These are phyloP conservation scores for Mucor saturninus DNA, from an alignment of 371 early-diverging fungal genomes.

Conservation along the genomic window DNA sequence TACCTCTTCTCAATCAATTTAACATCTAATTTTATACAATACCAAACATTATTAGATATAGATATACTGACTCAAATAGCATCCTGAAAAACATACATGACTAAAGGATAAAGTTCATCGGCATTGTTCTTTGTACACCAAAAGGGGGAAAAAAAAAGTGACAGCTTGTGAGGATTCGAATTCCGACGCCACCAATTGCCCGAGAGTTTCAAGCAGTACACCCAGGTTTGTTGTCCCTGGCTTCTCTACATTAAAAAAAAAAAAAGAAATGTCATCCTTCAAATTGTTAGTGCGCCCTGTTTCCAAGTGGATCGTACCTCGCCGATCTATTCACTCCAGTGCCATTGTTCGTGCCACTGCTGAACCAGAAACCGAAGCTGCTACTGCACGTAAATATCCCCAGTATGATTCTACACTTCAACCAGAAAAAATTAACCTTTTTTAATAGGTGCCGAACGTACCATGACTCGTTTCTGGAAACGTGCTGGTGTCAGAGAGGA, in stretches of 20 bases:
- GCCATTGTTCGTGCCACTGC: slow-evolving; percentile 8
- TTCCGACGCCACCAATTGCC: no score
- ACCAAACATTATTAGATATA: no score
- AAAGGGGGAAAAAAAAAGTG: no score
- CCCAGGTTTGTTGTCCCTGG: slow-evolving; percentile 16
- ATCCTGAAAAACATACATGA: no score
- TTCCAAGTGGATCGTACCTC: slow-evolving; percentile 7
- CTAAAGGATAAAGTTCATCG: no score
- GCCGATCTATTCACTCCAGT: slow-evolving; percentile 20
- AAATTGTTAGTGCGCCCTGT: slow-evolving; percentile 13
- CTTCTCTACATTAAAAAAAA: neutral
- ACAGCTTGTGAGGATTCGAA: no score
- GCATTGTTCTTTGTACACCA: no score
- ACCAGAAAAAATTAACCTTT: neutral
- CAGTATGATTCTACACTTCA: neutral
- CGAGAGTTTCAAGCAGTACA: no score
- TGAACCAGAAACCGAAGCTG: slow-evolving; percentile 27
- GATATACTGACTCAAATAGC: no score
- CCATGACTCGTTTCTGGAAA: slow-evolving; percentile 81
- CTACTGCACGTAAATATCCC: slow-evolving; percentile 30
- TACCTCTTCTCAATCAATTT: no score
- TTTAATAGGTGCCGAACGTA: slow-evolving; percentile 56
- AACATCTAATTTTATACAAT: no score
- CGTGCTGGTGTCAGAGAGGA: slow-evolving; percentile 64
- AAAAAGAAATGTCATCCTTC: slow-evolving; percentile 5